phyloP scores from a whole-genome alignment of 257 asterid genomes.

The Cordia subcordata region DNA sequence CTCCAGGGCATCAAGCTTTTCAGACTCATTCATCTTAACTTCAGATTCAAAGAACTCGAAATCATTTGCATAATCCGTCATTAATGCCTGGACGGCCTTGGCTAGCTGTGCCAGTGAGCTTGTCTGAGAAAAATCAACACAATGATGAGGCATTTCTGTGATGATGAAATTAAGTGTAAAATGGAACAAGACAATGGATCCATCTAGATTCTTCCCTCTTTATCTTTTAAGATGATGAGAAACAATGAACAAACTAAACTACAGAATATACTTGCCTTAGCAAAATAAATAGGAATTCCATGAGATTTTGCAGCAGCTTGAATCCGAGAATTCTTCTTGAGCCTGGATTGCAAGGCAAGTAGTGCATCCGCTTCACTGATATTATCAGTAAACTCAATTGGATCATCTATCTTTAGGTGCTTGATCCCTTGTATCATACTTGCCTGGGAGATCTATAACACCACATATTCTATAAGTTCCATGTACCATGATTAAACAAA shows the following conservation, averaged over 20 bases:
- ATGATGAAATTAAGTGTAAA: neutral
- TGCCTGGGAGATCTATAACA: constrained; percentile 80
- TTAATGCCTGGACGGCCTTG: constrained; percentile 56
- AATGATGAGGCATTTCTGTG: neutral
- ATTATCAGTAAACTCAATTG: constrained; percentile 73
- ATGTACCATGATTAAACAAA: constrained; percentile 18
- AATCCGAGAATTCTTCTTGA: constrained; percentile 83
- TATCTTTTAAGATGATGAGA: constrained; percentile 1
- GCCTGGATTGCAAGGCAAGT: constrained; percentile 86
- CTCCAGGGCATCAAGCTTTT: constrained; percentile 92
- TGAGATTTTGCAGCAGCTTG: constrained; percentile 92
- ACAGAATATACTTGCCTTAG: constrained; percentile 44
- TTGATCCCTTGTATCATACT: constrained; percentile 75
- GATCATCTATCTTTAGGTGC: constrained; percentile 51
- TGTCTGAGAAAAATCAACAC: constrained; percentile 42
- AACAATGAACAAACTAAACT: constrained; percentile 5
- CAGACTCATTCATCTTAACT: constrained; percentile 60
- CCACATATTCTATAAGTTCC: constrained; percentile 48
- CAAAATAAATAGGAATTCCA: constrained; percentile 73
- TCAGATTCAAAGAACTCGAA: constrained; percentile 56
- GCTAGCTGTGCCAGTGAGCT: constrained; percentile 59
- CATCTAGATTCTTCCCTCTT: neutral
- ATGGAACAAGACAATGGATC: neutral
- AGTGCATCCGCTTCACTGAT: constrained; percentile 88
- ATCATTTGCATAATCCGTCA: constrained; percentile 58